These are phyloP conservation scores for Epichloe brachyelytri DNA, from an alignment of 2,329 filamentous ascomycete species.

Conservation along the genomic window DNA sequence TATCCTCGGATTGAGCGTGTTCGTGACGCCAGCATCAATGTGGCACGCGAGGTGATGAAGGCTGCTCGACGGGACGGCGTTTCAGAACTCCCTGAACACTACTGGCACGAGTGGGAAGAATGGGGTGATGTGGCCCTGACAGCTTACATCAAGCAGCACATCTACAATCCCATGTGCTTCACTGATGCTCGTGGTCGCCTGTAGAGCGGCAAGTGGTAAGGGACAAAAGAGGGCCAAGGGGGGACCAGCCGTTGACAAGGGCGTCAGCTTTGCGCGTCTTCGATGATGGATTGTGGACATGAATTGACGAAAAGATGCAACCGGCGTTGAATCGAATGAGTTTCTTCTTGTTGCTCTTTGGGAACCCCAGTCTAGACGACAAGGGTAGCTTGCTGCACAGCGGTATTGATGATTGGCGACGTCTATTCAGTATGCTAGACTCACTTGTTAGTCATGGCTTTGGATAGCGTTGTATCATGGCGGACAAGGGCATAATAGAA, in stretches of 20 bases:
- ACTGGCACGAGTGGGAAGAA: constrained; percentile 62
- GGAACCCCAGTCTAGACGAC: neutral
- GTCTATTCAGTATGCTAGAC: neutral
- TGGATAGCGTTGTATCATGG: neutral
- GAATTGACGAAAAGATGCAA: neutral
- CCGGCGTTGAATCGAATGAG: neutral
- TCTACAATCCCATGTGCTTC: constrained; percentile 45
- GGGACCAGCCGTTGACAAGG: neutral
- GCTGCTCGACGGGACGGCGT: constrained; percentile 75
- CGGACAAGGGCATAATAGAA: neutral
- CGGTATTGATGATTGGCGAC: neutral
- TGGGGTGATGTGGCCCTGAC: constrained; percentile 52
- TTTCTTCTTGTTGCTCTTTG: neutral
- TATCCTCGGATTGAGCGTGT: constrained; percentile 89
- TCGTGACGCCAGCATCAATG: constrained; percentile 73
- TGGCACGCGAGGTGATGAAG: constrained; percentile 88
- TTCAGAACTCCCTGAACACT: constrained; percentile 50
- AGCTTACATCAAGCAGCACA: constrained; percentile 44
- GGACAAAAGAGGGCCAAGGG: neutral
- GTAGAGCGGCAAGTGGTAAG: constrained; percentile 7
- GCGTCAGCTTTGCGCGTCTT: neutral
- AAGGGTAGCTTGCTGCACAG: neutral
- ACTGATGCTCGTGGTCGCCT: constrained; percentile 21
- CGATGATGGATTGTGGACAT: neutral
- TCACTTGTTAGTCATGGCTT: constrained; percentile 2